Base-by-base conservation (phyloP, 2,329 filamentous ascomycete species). In the Iodosphaeria phyllophila region DNA sequence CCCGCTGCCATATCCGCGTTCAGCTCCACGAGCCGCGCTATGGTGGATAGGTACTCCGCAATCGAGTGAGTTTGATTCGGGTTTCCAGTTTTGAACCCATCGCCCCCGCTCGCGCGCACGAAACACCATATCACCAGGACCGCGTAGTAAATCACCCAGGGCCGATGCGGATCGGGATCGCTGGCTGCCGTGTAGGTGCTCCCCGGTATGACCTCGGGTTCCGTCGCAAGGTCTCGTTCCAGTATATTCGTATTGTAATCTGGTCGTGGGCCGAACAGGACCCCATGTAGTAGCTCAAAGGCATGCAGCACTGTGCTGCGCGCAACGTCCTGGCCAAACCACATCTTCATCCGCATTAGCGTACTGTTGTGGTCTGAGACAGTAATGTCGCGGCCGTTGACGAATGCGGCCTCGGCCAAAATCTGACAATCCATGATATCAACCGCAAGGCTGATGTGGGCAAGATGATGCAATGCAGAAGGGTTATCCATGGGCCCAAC, bases 381-480 rank as follows among this genome's bases (percentile, higher is more conserved):
- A 1, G 77, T 82, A 20, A 92, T 78, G 11, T 74, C 74, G 20
- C 82, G 68, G 6, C 82, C 80, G 2, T 92, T 63, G 1, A 91
- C 54, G 11, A 78, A 66, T 29, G 69, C 74, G 0, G 78, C 77
- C 3, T 80, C 77, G 1, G 80, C 79, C 43, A 82, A 92, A 22
- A 92, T 80, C 46, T 92, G 82, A 40, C 79, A 84, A 45, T 92
- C 82, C 13, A 89, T 70, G 20, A 92, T 78, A 39, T 92, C 79
- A 20, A 84, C 76, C 42, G 91, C 78, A 41, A 89, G 74, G 18
- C 76, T 79, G 63, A 93, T 83, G 38, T 92, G 82, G 0, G 82
- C 80, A 10, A 93, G 56, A 33, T 86, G 80, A 40, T 91, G 83
- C 4, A 92, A 59, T 6, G 89, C 74, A 2, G 74, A 76, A 6